Evolutionary conservation across 331 rosid genomes (phyloP), one percentile per base, ranked within the genome.

Genomic region (Arachis monticola): DNA sequence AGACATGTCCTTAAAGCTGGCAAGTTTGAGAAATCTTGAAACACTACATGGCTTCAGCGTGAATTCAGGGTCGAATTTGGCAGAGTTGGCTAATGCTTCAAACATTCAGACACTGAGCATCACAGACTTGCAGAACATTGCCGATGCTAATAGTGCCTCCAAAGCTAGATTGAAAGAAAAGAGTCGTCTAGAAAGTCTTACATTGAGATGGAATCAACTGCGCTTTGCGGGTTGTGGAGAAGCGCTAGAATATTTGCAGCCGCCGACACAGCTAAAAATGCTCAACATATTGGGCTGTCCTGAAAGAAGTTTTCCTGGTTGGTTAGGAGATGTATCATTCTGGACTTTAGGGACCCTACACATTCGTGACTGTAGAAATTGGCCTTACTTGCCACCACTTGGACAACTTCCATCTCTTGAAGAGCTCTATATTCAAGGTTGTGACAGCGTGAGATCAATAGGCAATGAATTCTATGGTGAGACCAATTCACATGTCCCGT

Each of bases 401-500:
- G 60, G 60, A 55, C 27, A 55, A 9, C 31, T 55, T 3, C 2
- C 60, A 13, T 55, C 60, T 55, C 60, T 55, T 55, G 17, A 55
- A 55, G 9, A 4, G 60, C 60, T 55, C 60, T 55, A 1, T 14
- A 55, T 55, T 3, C 31, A 13, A 55, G 60, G 60, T 7, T 14
- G 27, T 55, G 60, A 55, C 60, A 55, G 7, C 17, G 60, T 55
- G 17, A 55, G 31, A 55, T n/a, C 7, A n/a, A 14, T 55, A 55
- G 60, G 60, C 60, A 55, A 6, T 4, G 60, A 55, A 55, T 55
- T 55, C 60, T 55, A 55, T n/a, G 60, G 60, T 5, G 31, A n/a
- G 8, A 55, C 9, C 31, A 55, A 1, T 55, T 14, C 27, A 6
- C 22, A 51, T 51, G 57, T 12, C 6, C 60, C 60, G 4, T 55